Evolutionary conservation across 2,329 filamentous ascomycete genomes (phyloP), one percentile per base, ranked within the genome.

Genomic region (Phyllosticta citriasiana): DNA sequence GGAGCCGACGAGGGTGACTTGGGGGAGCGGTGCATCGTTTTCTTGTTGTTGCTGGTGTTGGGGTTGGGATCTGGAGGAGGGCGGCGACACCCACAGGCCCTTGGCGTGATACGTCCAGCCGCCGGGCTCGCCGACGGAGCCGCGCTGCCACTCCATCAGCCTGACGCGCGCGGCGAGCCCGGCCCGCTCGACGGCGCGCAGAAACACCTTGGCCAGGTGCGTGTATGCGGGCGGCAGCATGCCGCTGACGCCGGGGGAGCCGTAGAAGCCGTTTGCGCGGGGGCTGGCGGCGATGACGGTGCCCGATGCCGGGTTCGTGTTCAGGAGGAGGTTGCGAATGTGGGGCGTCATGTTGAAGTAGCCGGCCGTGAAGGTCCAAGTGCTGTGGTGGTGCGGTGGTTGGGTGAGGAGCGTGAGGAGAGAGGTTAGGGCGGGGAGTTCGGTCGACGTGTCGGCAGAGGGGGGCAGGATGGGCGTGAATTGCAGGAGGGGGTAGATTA

Each of bases 31-130:
- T 55, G 87, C 82, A 1, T 80, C 78, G 25, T 10, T 51, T 69
- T 75, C 55, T 76, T 22, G 67, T 60, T n/a, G 66, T 55, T 7
- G 66, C 65, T 33, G 63, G 57, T 63, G 64, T 65, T 27, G 65
- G 19, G 19, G 19, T 16, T 33, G 16, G 24, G 10, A 10, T 9
- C 24, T 62, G 8, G 19, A 16, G 24, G 30, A 22, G 6, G 35
- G 33, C 60, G 93, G 79, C 0, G 89, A 90, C 26, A 97, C 81
- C 93, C 93, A 97, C 2, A 97, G 79, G 0, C 94, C 94, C 75
- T 99, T 99, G 55, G 94, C 94, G 69, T 99, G 94, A 74, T 99
- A 99, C 0, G 93, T 97, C 94, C 95, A 99, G 0, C 91, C 93
- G 1, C 80, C 89, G 0, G 88, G 85, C 67, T 91, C 82, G 19